Evolutionary conservation across 768 basidiomycete species (phyloP).

Genomic region (Austroboletus eburneus): DNA sequence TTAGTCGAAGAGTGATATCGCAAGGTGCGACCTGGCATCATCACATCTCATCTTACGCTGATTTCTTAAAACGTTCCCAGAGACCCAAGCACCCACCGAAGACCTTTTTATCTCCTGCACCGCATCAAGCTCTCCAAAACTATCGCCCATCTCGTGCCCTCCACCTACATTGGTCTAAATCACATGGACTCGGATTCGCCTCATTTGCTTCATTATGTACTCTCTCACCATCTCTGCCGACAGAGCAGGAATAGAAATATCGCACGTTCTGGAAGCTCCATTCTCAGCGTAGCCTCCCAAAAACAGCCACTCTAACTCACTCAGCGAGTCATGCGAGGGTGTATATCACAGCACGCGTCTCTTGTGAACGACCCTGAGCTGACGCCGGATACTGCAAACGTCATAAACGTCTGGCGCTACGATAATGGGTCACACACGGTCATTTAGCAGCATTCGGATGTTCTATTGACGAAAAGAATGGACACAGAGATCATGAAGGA

Average conservation of each 20-base stretch:
- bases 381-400: conserved; percentile 43
- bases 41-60: not conserved
- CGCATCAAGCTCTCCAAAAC: conserved; percentile 24
- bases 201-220: conserved; percentile 44
- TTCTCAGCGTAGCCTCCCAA: conserved; percentile 45
- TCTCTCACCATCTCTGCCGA: conserved; percentile 28
- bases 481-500: conserved; percentile 10
- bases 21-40: conserved; percentile 20
- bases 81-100: conserved; percentile 74
- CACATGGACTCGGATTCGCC: conserved; percentile 39
- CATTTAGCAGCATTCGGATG: conserved; percentile 6
- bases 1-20: conserved; percentile 83
- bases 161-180: conserved; percentile 24
- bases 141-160: conserved; percentile 26
- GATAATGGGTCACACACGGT: conserved; percentile 19
- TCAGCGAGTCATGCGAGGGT: conserved; percentile 13
- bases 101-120: conserved; percentile 59
- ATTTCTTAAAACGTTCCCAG: conserved; percentile 34
- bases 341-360: conserved; percentile 26
- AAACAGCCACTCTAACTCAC: conserved; percentile 27
- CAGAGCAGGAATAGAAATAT: conserved; percentile 16
- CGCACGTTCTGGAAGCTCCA: conserved; percentile 35
- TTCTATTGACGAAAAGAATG: no score
- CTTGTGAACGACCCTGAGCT: conserved; percentile 57
- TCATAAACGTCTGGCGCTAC: conserved; percentile 21